Evolutionary conservation across 2,329 filamentous ascomycete species (phyloP).

Genomic region (Pleomassaria siparia): DNA sequence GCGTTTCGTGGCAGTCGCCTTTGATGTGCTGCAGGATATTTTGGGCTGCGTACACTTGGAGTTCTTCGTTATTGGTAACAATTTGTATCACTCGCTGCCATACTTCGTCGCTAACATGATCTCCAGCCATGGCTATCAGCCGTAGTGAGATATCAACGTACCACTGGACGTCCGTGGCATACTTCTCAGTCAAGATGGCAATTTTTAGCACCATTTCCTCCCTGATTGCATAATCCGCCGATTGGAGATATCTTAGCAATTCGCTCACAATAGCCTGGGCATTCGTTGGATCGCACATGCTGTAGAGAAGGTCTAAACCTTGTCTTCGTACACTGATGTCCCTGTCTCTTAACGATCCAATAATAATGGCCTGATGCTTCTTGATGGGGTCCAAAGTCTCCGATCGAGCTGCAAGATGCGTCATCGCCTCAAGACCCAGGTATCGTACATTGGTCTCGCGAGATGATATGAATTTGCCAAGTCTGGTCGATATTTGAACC

Average conservation of each 20-base stretch:
- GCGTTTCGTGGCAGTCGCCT: conserved; percentile 92
- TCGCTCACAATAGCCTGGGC: conserved; percentile 91
- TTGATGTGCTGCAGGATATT: conserved; percentile 92
- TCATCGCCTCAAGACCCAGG: conserved; percentile 95
- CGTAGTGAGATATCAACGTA: conserved; percentile 97
- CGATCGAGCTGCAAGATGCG: conserved; percentile 88
- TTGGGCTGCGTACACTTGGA: conserved; percentile 94
- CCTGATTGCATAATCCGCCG: conserved; percentile 93
- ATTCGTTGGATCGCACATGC: conserved; percentile 98
- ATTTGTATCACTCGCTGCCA: conserved; percentile 99
- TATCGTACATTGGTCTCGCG: conserved; percentile 97
- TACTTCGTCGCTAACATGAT: conserved; percentile 98
- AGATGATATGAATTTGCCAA: conserved; percentile 95
- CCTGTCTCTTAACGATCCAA: conserved; percentile 88
- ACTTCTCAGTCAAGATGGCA: conserved; percentile 96
- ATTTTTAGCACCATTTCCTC: conserved; percentile 99
- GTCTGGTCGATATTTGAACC: conserved; percentile 87
- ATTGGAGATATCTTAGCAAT: conserved; percentile 90
- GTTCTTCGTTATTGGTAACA: conserved; percentile 97
- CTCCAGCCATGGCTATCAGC: conserved; percentile 92
- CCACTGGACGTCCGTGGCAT: conserved; percentile 98
- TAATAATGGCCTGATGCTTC: conserved; percentile 94
- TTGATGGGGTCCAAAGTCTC: conserved; percentile 97
- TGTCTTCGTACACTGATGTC: conserved; percentile 97
- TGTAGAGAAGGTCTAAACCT: conserved; percentile 93